phyloP scores from a whole-genome alignment of 2,329 filamentous ascomycete genomes.

The Nothopassalora personata region DNA sequence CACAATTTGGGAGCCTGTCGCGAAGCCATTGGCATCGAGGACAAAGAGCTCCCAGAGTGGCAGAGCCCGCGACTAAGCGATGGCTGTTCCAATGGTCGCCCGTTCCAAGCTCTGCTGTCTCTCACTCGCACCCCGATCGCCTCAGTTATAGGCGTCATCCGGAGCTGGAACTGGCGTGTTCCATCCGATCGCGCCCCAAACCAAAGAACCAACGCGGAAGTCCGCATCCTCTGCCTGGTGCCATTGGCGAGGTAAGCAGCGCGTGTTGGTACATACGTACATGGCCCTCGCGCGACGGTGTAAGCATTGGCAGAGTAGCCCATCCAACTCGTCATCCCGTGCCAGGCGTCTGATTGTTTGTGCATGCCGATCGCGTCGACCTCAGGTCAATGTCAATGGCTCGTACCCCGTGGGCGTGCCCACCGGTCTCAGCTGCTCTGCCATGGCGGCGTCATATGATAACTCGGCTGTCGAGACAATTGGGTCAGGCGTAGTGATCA shows the following conservation, averaged over 20 bases:
- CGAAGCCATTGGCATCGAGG: neutral
- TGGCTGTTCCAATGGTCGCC: slow-evolving; percentile 1
- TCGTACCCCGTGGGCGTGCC: slow-evolving; percentile 3
- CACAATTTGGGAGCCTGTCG: slow-evolving; percentile 3
- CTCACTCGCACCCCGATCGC: neutral
- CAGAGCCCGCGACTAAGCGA: slow-evolving; percentile 16
- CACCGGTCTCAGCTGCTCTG: neutral
- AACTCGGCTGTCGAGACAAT: neutral
- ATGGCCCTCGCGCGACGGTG: neutral
- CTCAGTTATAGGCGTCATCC: neutral
- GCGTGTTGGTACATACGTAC: neutral
- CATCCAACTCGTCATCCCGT: neutral
- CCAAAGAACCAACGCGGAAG: slow-evolving; percentile 3
- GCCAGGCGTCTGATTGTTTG: neutral
- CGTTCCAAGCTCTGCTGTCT: neutral
- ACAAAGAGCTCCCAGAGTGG: slow-evolving; percentile 3
- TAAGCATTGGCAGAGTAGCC: slow-evolving; percentile 1
- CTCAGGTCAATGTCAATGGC: neutral
- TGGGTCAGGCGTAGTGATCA: slow-evolving; percentile 1
- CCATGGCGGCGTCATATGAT: neutral
- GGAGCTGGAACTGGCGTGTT: slow-evolving; percentile 1
- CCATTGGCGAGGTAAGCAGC: neutral
- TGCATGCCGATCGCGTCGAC: neutral
- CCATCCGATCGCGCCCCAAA: neutral
- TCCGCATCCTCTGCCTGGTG: neutral